Conservation (phyloP, 768 basidiomycete species). For the Suillus bovinus region DNA sequence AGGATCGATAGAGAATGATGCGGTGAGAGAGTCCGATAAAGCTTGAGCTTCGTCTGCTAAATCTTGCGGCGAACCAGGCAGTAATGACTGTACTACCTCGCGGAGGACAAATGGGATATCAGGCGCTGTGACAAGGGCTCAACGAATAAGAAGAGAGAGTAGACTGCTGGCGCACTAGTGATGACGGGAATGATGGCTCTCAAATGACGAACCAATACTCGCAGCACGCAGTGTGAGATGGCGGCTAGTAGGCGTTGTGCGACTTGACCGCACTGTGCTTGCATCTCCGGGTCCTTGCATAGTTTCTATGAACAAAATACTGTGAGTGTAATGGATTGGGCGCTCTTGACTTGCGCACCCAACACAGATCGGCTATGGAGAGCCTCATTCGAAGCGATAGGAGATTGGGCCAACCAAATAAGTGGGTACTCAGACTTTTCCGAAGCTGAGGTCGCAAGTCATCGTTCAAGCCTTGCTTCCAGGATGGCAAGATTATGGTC, state of each 20-base stretch:
- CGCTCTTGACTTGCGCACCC: constrained; percentile 33
- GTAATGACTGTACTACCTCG: constrained; percentile 57
- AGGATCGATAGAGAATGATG: constrained; percentile 35
- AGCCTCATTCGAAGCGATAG: constrained; percentile 57
- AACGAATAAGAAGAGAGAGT: constrained; percentile 2
- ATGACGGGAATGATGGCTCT: constrained; percentile 45
- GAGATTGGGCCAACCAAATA: constrained; percentile 63
- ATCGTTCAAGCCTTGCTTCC: constrained; percentile 27
- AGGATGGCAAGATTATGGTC: constrained; percentile 32
- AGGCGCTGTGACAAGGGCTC: constrained; percentile 38
- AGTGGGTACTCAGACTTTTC: constrained; percentile 50
- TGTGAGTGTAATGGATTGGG: constrained; percentile 13
- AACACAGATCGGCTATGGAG: constrained; percentile 44
- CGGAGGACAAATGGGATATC: constrained; percentile 70
- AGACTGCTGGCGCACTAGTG: constrained; percentile 38
- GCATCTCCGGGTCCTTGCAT: constrained; percentile 42
- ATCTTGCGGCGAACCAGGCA: constrained; percentile 44
- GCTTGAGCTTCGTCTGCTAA: constrained; percentile 41
- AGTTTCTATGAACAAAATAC: constrained; percentile 44
- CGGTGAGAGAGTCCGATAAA: constrained; percentile 33
- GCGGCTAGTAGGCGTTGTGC: constrained; percentile 50
- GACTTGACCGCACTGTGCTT: constrained; percentile 48
- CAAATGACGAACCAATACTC: constrained; percentile 59
- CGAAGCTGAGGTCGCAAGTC: constrained; percentile 48
- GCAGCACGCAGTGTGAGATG: constrained; percentile 55